Evolutionary conservation across 352 stramenopile species (phyloP).

Genomic region (Phytopythium chamaehyphon): DNA sequence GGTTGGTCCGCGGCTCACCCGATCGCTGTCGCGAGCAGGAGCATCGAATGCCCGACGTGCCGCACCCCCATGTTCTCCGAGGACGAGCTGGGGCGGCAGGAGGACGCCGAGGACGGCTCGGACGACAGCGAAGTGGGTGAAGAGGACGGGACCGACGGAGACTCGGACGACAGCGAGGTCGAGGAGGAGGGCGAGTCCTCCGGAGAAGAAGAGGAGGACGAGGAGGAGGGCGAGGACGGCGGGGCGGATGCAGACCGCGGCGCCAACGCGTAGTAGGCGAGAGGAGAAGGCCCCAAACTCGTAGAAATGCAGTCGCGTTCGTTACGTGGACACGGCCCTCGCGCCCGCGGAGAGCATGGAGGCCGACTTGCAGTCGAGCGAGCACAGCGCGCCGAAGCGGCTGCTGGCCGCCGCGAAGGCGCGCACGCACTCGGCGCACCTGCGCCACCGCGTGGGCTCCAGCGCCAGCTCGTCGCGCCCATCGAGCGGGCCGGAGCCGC

Average conservation of each 20-base stretch:
- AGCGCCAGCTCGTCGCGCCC: constrained; percentile 26
- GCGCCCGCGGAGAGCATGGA: constrained; percentile 46
- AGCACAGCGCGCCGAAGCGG: constrained; percentile 59
- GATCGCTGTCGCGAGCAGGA: constrained; percentile 20
- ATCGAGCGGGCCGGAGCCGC: no score
- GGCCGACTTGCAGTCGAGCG: constrained; percentile 74
- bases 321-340: no score
- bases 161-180: constrained; percentile 17
- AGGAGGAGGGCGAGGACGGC: constrained; percentile 8
- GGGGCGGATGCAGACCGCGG: constrained; percentile 2
- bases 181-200: constrained; percentile 11
- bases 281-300: background rate
- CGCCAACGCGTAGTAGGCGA: background rate
- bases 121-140: constrained; percentile 15
- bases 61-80: constrained; percentile 45
- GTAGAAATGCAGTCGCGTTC: background rate
- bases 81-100: constrained; percentile 19
- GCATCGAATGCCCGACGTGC: constrained; percentile 59
- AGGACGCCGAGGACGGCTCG: constrained; percentile 10
- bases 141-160: constrained; percentile 9
- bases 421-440: constrained; percentile 57
- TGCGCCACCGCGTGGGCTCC: constrained; percentile 32
- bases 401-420: constrained; percentile 51
- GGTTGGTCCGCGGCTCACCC: background rate
- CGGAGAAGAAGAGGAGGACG: constrained; percentile 14